Evolutionary conservation across 768 basidiomycete species (phyloP), one percentile per base, ranked within the genome.

Genomic region (Rhodotorula paludigena): DNA sequence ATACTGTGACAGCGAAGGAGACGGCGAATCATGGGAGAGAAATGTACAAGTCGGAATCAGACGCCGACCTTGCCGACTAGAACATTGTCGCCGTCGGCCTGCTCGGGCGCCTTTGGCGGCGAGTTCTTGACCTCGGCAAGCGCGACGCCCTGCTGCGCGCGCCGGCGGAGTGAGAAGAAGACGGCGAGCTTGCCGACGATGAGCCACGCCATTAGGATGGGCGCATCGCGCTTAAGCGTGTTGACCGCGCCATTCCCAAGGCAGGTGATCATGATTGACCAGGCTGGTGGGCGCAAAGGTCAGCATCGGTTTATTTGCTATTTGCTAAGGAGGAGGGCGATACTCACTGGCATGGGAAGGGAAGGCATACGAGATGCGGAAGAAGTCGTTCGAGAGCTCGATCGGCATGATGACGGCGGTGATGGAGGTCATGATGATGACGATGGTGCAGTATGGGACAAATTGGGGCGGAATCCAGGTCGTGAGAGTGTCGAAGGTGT

Each of bases 341-440:
- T n/a, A 42, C 36, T 30, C 21, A 53, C 51, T 33, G 20, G 66
- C 61, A n/a, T 56, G 67, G 10, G 57, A 30, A 0, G 68, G 68
- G 30, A 69, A 55, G 21, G 53, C 58, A 28, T 58, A 57, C 33
- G 61, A 59, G 2, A 69, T 28, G 1, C 55, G 48, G 55, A 53
- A 69, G 55, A 69, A 69, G 30, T 18, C 30, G 48, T 64, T 60
- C 39, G 35, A 39, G 20, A 69, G 55, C 30, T 64, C 55, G 63
- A 64, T 36, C 1, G 68, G 68, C 14, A 23, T 61, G 30, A 61
- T 52, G 16, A 64, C 59, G 25, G 68, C 60, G 2, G 63, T 28
- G 47, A 60, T 60, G 58, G 51, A 36, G 53, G 48, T 54, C 28
- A 66, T 21, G 14, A 47, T 14, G 42, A 64, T 23, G 51, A 25